phyloP scores from a whole-genome alignment of 805 yeast genomes.

The Wickerhamomyces pijperi region DNA sequence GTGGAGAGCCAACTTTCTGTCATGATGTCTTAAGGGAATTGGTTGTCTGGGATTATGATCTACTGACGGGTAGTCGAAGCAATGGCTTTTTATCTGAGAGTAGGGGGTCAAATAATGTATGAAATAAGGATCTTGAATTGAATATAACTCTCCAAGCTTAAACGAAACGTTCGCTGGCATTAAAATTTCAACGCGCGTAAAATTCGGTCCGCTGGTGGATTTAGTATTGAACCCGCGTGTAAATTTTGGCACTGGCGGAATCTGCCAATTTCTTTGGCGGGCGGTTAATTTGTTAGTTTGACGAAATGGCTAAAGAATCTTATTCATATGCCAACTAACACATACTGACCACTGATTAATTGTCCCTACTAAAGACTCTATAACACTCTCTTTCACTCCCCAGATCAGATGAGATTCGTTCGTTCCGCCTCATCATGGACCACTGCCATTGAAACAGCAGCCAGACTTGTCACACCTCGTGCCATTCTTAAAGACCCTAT shows the following conservation, averaged over 20 bases:
- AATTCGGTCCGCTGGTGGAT: not conserved
- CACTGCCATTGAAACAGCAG: slow-evolving; percentile 63
- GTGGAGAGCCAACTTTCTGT: slow-evolving; percentile 10
- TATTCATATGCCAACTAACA: too few relatives aligned
- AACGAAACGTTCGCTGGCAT: not conserved
- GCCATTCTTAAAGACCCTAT: slow-evolving; percentile 67
- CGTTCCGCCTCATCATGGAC: slow-evolving; percentile 24
- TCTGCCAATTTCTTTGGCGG: too few relatives aligned
- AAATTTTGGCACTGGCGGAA: not conserved
- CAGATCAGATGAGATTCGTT: not conserved
- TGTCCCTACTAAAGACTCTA: too few relatives aligned
- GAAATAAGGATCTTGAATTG: too few relatives aligned
- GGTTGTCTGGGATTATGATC: too few relatives aligned
- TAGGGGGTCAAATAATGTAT: too few relatives aligned
- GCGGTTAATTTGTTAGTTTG: too few relatives aligned
- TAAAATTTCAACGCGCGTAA: not conserved
- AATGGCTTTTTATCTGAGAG: too few relatives aligned
- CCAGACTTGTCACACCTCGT: slow-evolving; percentile 59
- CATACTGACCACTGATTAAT: too few relatives aligned
- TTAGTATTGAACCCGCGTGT: not conserved
- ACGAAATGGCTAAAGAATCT: too few relatives aligned
- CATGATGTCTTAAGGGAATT: too few relatives aligned
- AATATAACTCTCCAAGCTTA: not conserved
- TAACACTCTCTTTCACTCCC: not conserved
- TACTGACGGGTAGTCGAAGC: too few relatives aligned